Evolutionary conservation across 345 rosid genomes (phyloP), one percentile per base, ranked within the genome.

Genomic region (Viola odorata): DNA sequence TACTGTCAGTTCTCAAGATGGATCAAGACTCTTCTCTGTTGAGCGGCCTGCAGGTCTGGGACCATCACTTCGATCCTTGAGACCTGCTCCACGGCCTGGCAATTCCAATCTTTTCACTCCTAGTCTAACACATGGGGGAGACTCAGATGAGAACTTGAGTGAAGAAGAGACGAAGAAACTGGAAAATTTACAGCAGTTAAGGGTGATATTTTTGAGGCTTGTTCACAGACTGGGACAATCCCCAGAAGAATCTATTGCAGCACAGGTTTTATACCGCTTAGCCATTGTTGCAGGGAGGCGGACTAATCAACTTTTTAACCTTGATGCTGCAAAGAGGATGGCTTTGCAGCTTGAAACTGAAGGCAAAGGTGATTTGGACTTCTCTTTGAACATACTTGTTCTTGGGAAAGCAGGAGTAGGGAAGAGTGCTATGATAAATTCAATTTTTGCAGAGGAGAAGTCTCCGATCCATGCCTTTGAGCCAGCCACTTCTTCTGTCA

Each of bases 401-500:
- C 85, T 94, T 48, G 99, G 97, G 57, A 89, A 94, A 77, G 77
- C 94, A 7, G 96, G 99, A 53, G 96, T 89, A 66, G 99, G 97
- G 8, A 94, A 94, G 73, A 92, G 99, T 72, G 94, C 99, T 55
- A 87, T 91, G 36, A 81, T 87, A 56, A 92, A 92, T 76, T 85
- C 99, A 45, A 83, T 92, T 64, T 84, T 92, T 74, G 90, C 87
- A 3, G 88, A 87, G 66, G 81, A 78, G 69, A 92, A 78, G 72
- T 70, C 90, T 5, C 61, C 55, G 55, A 78, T 84, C 71, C 70
- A 92, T 69, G 91, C 98, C 23, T 92, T 89, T 79, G 88, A 81
- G 63, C 80, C 83, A 47, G 86, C 91, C 71, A 89, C 97, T 15
- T 61, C 77, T 52, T 73, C 80, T 10, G 91, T 87, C 45, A 87